These are phyloP conservation scores for Gentiana macrophylla DNA, from an alignment of 257 asterid species.

Conservation along the genomic window DNA sequence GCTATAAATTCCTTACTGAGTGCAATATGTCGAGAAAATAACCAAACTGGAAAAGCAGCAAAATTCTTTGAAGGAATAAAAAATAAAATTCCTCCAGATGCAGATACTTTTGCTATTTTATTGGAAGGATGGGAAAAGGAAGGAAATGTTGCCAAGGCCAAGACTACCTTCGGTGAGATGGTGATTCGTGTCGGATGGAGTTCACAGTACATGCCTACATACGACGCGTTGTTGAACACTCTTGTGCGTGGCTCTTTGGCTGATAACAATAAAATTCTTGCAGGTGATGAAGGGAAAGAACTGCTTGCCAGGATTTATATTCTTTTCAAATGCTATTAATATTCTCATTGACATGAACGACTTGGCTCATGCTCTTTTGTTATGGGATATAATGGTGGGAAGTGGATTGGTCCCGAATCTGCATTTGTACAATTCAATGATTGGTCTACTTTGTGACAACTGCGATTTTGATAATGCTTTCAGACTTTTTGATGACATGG, in stretches of 20 bases:
- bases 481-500: too few species aligned
- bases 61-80: slow-evolving; percentile 51
- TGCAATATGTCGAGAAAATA: slow-evolving; percentile 59
- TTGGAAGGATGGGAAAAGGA: slow-evolving; percentile 80
- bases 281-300: slow-evolving; percentile 55
- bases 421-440: slow-evolving; percentile 45
- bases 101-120: slow-evolving; percentile 55
- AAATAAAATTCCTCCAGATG: slow-evolving; percentile 44
- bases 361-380: slow-evolving; percentile 31
- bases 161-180: slow-evolving; percentile 61
- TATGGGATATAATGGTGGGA: slow-evolving; percentile 61
- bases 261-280: slow-evolving; percentile 62
- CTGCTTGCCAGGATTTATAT: slow-evolving; percentile 67
- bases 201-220: slow-evolving; percentile 44
- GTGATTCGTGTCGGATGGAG: slow-evolving; percentile 68
- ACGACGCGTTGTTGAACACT: slow-evolving; percentile 52
- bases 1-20: slow-evolving; percentile 67
- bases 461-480: too few species aligned
- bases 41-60: slow-evolving; percentile 38
- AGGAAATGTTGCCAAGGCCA: slow-evolving; percentile 50
- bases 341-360: slow-evolving; percentile 44
- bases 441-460: too few species aligned
- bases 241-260: slow-evolving; percentile 39
- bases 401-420: slow-evolving; percentile 41
- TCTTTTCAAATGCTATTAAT: slow-evolving; percentile 57